Evolutionary conservation across 306 rosid genomes (phyloP).

Genomic region (Ceratonia siliqua): DNA sequence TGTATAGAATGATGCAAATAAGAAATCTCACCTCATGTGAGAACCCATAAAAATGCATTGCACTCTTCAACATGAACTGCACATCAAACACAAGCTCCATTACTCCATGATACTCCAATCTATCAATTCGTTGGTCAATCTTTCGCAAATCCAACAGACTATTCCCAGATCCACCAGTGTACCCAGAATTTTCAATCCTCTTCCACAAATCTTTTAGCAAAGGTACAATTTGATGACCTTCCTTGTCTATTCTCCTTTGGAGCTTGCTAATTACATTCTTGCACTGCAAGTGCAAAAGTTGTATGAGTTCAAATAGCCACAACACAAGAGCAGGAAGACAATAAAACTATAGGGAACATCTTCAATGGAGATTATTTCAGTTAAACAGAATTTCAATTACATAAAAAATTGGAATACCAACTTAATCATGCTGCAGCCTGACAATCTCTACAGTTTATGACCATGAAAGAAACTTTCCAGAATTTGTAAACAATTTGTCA

Average conservation of each 20-base stretch:
- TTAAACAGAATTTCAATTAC: background rate
- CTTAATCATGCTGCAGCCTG: background rate
- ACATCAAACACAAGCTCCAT: constrained; percentile 87
- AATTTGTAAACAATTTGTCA: background rate
- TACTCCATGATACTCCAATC: constrained; percentile 79
- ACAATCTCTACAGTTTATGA: background rate
- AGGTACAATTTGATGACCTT: constrained; percentile 93
- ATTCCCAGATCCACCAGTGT: constrained; percentile 62
- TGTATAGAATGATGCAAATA: constrained; percentile 6
- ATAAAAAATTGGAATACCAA: background rate
- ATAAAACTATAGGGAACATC: constrained; percentile 7
- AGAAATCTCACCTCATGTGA: constrained; percentile 73
- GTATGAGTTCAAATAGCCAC: constrained; percentile 27
- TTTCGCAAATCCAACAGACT: constrained; percentile 74
- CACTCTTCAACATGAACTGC: constrained; percentile 86
- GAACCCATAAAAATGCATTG: constrained; percentile 84
- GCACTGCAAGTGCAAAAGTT: constrained; percentile 63
- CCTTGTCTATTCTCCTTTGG: constrained; percentile 90
- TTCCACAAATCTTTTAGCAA: constrained; percentile 96
- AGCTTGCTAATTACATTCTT: constrained; percentile 94
- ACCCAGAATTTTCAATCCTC: constrained; percentile 74
- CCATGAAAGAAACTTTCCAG: background rate
- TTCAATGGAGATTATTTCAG: background rate
- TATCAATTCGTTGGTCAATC: constrained; percentile 87
- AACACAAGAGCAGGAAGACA: constrained; percentile 11